Evolutionary conservation across 2,329 filamentous ascomycete genomes (phyloP).

Genomic region (Xylaria sp.): DNA sequence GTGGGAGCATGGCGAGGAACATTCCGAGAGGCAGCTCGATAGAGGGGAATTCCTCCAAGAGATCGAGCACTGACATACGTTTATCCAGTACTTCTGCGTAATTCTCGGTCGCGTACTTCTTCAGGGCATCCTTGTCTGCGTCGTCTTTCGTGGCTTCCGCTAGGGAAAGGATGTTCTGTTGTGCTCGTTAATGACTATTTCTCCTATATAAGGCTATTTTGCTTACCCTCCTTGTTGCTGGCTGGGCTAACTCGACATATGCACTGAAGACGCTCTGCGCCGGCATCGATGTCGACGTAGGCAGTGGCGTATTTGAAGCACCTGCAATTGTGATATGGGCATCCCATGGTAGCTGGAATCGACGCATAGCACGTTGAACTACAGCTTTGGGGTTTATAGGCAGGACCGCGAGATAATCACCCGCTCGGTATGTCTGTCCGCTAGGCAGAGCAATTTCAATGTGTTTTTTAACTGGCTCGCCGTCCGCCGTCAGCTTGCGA

Average conservation of each 20-base stretch:
- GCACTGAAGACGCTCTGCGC: slow-evolving; percentile 72
- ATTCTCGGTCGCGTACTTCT: slow-evolving; percentile 57
- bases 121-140: slow-evolving; percentile 54
- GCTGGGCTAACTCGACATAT: slow-evolving; percentile 79
- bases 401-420: slow-evolving; percentile 80
- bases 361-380: slow-evolving; percentile 71
- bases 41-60: slow-evolving; percentile 72
- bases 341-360: slow-evolving; percentile 77
- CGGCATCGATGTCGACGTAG: slow-evolving; percentile 66
- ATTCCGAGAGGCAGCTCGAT: slow-evolving; percentile 71
- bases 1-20: slow-evolving; percentile 78
- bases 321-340: slow-evolving; percentile 70
- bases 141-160: slow-evolving; percentile 45
- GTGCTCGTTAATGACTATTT: slow-evolving; percentile 30
- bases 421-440: slow-evolving; percentile 73
- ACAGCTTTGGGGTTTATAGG: slow-evolving; percentile 74
- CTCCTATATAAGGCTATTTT: background rate
- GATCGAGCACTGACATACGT: slow-evolving; percentile 72
- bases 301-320: slow-evolving; percentile 63
- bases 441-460: slow-evolving; percentile 75
- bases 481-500: slow-evolving; percentile 61
- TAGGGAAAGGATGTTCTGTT: slow-evolving; percentile 54
- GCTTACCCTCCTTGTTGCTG: slow-evolving; percentile 73
- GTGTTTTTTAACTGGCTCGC: slow-evolving; percentile 68
- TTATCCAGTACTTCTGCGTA: slow-evolving; percentile 64